These are phyloP conservation scores for Durotheca rogersii DNA, from an alignment of 495 filamentous ascomycete genomes.

Conservation along the genomic window DNA sequence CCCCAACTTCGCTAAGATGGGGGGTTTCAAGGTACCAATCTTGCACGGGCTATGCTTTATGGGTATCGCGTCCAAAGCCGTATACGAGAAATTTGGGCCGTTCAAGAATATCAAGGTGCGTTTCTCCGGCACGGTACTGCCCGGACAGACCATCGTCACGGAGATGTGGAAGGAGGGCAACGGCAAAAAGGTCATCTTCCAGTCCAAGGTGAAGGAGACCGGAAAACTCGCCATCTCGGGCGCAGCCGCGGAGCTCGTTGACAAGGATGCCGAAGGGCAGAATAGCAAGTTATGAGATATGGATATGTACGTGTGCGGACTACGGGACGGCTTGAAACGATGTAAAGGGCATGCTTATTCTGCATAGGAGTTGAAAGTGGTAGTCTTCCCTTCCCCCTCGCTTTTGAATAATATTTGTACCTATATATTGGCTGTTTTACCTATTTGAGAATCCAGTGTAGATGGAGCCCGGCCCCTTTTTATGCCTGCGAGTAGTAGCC, in stretches of 20 bases:
- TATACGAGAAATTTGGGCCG: constrained; percentile 77
- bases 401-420: no score
- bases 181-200: constrained; percentile 80
- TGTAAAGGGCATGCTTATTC: no score
- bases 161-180: constrained; percentile 98
- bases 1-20: constrained; percentile 89
- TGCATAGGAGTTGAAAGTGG: no score
- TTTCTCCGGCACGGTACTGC: constrained; percentile 89
- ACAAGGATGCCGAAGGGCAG: constrained; percentile 1
- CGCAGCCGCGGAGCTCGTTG: constrained; percentile 80
- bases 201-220: constrained; percentile 92
- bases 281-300: constrained; percentile 27
- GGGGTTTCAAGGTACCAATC: constrained; percentile 93
- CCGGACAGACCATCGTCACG: constrained; percentile 89
- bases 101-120: constrained; percentile 96
- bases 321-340: no score
- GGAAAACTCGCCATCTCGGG: constrained; percentile 89
- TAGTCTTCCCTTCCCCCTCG: no score
- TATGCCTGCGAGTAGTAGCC: no score
- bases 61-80: constrained; percentile 85
- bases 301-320: no score
- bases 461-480: no score
- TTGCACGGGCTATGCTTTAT: constrained; percentile 96
- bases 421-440: no score
- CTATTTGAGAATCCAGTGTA: no score